phyloP scores from a whole-genome alignment of 768 basidiomycete species.

The Hemileccinum impolitum region DNA sequence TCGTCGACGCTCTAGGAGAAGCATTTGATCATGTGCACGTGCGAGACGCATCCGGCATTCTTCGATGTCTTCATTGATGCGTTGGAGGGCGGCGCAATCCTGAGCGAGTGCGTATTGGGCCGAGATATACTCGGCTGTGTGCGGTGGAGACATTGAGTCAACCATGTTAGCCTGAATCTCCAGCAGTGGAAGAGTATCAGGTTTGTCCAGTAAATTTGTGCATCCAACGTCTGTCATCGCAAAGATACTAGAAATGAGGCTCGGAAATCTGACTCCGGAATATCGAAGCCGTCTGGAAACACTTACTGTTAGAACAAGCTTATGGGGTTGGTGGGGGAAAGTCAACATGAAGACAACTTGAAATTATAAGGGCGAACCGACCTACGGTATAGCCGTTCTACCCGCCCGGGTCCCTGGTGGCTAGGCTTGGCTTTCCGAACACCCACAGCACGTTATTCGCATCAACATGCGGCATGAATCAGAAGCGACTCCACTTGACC shows the following conservation, averaged over 20 bases:
- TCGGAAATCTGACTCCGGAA: neutral
- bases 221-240: neutral
- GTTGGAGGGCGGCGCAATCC: constrained; percentile 15
- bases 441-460: constrained; percentile 1
- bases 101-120: constrained; percentile 17
- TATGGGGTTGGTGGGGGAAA: neutral
- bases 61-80: constrained; percentile 15
- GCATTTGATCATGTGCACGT: constrained; percentile 13
- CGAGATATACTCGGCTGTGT: constrained; percentile 14
- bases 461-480: neutral
- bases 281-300: neutral
- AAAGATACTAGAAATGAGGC: constrained; percentile 2
- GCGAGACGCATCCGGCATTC: constrained; percentile 16
- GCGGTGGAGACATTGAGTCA: constrained; percentile 23
- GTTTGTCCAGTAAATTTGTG: neutral
- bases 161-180: constrained; percentile 13
- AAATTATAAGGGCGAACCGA: constrained; percentile 7
- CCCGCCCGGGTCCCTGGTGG: neutral
- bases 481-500: constrained; percentile 6
- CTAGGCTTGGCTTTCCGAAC: constrained; percentile 13
- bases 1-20: constrained; percentile 20
- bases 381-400: neutral
- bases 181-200: neutral
- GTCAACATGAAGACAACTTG: neutral
- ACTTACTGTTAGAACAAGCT: constrained; percentile 5